Conservation (phyloP, 2,329 filamentous ascomycete genomes). For the Exophiala oligosperma region DNA sequence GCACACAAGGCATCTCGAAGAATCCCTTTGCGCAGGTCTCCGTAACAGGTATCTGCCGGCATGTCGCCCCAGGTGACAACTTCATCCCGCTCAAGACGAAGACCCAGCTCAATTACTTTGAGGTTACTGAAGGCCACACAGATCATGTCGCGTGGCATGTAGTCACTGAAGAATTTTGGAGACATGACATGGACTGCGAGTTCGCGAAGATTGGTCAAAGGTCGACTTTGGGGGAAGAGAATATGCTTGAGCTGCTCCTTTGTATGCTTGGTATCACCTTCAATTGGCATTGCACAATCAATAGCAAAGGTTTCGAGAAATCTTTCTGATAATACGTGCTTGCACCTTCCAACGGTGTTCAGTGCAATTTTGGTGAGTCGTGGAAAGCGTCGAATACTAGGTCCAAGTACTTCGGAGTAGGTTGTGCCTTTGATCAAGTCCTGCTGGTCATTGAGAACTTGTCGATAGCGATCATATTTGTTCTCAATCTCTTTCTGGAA, state of each 20-base stretch:
- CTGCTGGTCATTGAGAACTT: conserved; percentile 24
- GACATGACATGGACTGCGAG: conserved; percentile 23
- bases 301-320: conserved; percentile 25
- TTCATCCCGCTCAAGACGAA: conserved; percentile 24
- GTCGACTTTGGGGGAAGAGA: conserved; percentile 17
- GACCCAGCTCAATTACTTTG: conserved; percentile 19
- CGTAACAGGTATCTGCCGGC: conserved; percentile 17
- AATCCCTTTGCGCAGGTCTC: conserved; percentile 19
- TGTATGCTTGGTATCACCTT: conserved; percentile 20
- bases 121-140: conserved; percentile 21
- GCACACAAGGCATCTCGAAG: conserved; percentile 20
- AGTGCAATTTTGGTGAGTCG: conserved; percentile 24
- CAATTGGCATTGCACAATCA: conserved; percentile 25
- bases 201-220: conserved; percentile 11
- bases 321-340: conserved; percentile 25
- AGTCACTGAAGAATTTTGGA: conserved; percentile 27
- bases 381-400: conserved; percentile 20
- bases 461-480: conserved; percentile 24
- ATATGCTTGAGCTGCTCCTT: conserved; percentile 27
- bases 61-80: conserved; percentile 7
- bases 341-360: conserved; percentile 25
- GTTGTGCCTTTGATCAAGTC: conserved; percentile 15
- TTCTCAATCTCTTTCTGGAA: conserved; percentile 19
- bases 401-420: conserved; percentile 12
- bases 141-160: conserved; percentile 13